Evolutionary conservation across 495 filamentous ascomycete genomes (phyloP), one percentile per base, ranked within the genome.

Genomic region (Usnea hakonensis): DNA sequence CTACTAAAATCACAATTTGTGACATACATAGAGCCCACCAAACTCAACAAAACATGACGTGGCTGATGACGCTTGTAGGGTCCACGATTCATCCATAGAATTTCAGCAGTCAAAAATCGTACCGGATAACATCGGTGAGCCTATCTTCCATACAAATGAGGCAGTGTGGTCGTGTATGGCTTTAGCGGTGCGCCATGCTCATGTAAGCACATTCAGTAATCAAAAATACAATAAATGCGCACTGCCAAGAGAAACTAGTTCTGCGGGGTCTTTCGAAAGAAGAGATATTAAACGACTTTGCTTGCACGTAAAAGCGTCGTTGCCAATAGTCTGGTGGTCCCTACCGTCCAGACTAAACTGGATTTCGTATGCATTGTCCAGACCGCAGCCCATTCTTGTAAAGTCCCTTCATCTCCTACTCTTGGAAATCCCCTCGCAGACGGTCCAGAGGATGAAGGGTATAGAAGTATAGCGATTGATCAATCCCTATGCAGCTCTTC

Each of bases 41-140:
- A n/a, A n/a, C n/a, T n/a, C n/a, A n/a, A n/a, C n/a, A n/a, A n/a
- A 36, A 36, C 35, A 4, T 46, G 17, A 43, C 19, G 5, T 46
- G n/a, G 21, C 2, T 46, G 9, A 7, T 46, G 6, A 23, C 3
- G 21, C 21, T 23, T 11, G 43, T 26, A 46, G 43, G n/a, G 6
- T 26, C 5, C 11, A 23, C 1, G 3, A 9, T 23, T 3, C 21
- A 23, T 46, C 43, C 4, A 19, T 46, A 46, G 1, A n/a, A n/a
- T n/a, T n/a, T n/a, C n/a, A n/a, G n/a, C n/a, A n/a, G n/a, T n/a
- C n/a, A n/a, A n/a, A n/a, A n/a, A n/a, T n/a, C n/a, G n/a, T n/a
- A n/a, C n/a, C 46, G 46, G 26, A 50, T 16, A 50, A n/a, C 41
- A 65, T 65, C 19, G 63, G 63, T 14, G n/a, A 37, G 36, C 61